Base-by-base conservation (phyloP, 352 stramenopile genomes). In the Phytophthora sp. region DNA sequence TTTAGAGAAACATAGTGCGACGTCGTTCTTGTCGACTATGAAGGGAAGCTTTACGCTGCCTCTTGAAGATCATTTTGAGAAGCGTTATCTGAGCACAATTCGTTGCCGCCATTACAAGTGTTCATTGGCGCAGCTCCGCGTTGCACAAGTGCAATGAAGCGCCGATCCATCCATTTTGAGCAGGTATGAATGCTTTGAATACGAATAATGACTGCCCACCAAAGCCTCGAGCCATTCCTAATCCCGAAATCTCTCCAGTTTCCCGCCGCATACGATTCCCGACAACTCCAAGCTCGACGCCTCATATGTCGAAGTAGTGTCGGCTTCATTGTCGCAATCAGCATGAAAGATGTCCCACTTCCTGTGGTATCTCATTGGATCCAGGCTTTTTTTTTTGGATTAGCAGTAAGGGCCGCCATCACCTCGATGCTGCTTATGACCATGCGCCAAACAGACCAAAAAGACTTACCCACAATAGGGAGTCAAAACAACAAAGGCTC, bases 361-460 rank as follows among this genome's bases (percentile, higher is more conserved):
- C 57, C 60, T 51, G 42, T 2, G 71, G 30, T 46, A 51, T 47
- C 63, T 62, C 35, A 31, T 51, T 24, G 12, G 18, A 13, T 27
- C 36, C 27, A 33, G 81, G 31, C 18, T 6, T 45, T 45, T 58
- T 84, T 26, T 77, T 63, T 41, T 88, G 71, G 69, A 53, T 82
- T 53, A n/a, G 73, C 76, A 6, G 41, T 86, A 27, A 79, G 81
- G 23, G 65, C 72, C 54, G 65, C 64, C 29, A 62, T 83, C 31
- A 82, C 68, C 56, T 54, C 76, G 26, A 52, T 76, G 7, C 13
- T 73, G 41, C 9, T n/a, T n/a, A n/a, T 53, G 18, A 33, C 55
- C 13, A 51, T 20, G n/a, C 4, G 46, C 3, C 52, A 68, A 4
- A 66, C 71, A 0, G 66, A 82, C 53, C 67, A 55, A 31, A 74